Evolutionary conservation across 2,329 filamentous ascomycete species (phyloP), one percentile per base, ranked within the genome.

Genomic region (Xylaria sp.): DNA sequence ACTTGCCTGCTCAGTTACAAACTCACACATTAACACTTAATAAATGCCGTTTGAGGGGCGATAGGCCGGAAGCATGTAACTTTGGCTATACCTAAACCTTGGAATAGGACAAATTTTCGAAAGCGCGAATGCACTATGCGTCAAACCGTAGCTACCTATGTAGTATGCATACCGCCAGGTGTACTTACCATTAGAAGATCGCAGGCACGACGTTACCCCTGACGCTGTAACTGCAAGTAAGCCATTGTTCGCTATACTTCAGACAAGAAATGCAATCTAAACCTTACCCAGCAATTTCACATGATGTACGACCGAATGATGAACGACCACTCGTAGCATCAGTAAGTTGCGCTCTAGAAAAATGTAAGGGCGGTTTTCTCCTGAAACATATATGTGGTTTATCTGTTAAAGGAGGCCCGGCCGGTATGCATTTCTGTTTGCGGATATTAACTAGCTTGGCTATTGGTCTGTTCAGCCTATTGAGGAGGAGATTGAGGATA

Each of bases 401-500:
- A 31, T 20, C 33, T 56, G 33, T n/a, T 57, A 10, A 43, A 41
- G 39, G 52, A 33, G 25, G 25, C 51, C 10, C 51, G 51, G 51
- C 39, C 56, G 12, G 48, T 41, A 57, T 66, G 43, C 46, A 23
- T 56, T 62, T 54, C 25, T 62, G 43, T 58, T 64, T 49, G 18
- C 46, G 51, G 18, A 48, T 33, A 39, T 55, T 59, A 31, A 46
- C 55, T 23, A 18, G 20, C 49, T 56, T 64, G 20, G 28, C 23
- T 43, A 25, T 41, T 43, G 57, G 3, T 28, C 13, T 56, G 31
- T 56, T 36, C 31, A 56, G 39, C 66, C 66, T 68, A 68, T 68
- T 43, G 64, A 48, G 55, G 36, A 10, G 46, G 20, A 48, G 54
- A 55, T 25, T 49, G 36, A 36, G 28, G 48, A 51, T 59, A 67